phyloP scores from a whole-genome alignment of 805 yeast genomes.

The Kuraishia floccosa region DNA sequence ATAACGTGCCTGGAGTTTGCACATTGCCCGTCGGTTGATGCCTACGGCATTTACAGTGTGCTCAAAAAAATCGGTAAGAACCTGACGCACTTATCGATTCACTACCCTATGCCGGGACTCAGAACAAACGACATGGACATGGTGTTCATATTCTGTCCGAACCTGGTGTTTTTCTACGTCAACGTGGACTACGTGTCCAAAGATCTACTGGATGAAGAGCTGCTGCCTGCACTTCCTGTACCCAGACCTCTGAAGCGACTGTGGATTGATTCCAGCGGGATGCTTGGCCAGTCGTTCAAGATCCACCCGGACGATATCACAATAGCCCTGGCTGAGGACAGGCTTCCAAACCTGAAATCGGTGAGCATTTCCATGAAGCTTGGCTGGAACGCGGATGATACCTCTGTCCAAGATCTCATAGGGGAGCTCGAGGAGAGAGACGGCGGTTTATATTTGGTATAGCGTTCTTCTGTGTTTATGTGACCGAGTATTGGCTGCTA shows the following conservation, averaged over 20 bases:
- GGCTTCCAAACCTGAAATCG: constrained; percentile 57
- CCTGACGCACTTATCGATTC: constrained; percentile 51
- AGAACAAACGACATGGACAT: constrained; percentile 60
- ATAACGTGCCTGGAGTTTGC: constrained; percentile 68
- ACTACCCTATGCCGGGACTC: constrained; percentile 84
- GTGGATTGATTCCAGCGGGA: constrained; percentile 76
- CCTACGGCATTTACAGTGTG: constrained; percentile 51
- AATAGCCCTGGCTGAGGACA: constrained; percentile 67
- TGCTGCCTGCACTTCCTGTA: constrained; percentile 20
- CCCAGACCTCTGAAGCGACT: constrained; percentile 43
- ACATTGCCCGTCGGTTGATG: constrained; percentile 74
- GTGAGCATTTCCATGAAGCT: constrained; percentile 63
- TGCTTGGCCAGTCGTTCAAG: constrained; percentile 72
- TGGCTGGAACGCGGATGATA: constrained; percentile 73
- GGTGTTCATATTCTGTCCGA: constrained; percentile 68
- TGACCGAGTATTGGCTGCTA: no score
- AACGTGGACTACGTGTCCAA: constrained; percentile 70
- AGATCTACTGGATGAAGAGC: constrained; percentile 36
- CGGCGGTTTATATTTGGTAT: constrained; percentile 80
- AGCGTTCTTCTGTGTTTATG: no score
- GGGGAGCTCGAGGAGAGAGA: constrained; percentile 61
- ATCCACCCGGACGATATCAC: constrained; percentile 85
- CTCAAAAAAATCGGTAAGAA: constrained; percentile 55
- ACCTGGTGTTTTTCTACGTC: constrained; percentile 47
- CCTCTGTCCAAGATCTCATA: constrained; percentile 52